Base-by-base conservation (phyloP, 2,329 filamentous ascomycete genomes). In the Aureobasidium sp. region DNA sequence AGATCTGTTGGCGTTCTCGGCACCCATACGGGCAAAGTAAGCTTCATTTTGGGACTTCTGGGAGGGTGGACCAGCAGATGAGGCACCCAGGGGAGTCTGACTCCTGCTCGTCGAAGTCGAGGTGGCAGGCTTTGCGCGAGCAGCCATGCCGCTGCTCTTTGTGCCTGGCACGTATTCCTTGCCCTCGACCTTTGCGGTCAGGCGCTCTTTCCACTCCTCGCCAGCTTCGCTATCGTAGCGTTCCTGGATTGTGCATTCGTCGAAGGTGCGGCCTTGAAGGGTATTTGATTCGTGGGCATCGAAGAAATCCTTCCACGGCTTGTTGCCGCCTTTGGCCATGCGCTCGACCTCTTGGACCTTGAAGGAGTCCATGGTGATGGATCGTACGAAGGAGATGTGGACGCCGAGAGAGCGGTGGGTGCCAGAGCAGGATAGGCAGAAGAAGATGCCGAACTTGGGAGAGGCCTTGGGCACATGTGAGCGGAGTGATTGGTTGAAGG, bases 301-400 rank as follows among this genome's bases (percentile, higher is more conserved):
- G 75, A 96, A 99, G 77, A 97, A 97, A 27, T 83, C 79, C 68
- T 88, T 87, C 88, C 91, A 97, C 17, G 86, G 83, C 65, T 88
- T 86, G 77, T 99, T 99, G 60, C 94, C 94, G 50, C 93, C 94
- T 26, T 89, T 81, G 63, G 92, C 86, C 94, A 99, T 97, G 68
- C 92, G 88, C 76, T 90, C 87, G 70, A 97, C 93, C 77, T 99
- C 94, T 70, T 84, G 84, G 66, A 86, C 85, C 76, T 99, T 99
- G 81, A 99, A 97, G 62, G 91, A 91, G 78, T 99, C 94, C 94
- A 99, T 99, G 65, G 91, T 96, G 72, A 97, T 94, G 71, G 89
- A 94, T 64, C 94, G 89, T 66, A 99, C 92, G 78, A 99, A 99
- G 73, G 91, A 96, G 75, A 99, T 96, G 80, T 99, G 94, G 39